These are phyloP conservation scores for Wickerhamomyces bisporus DNA, from an alignment of 805 yeast species.

Conservation along the genomic window DNA sequence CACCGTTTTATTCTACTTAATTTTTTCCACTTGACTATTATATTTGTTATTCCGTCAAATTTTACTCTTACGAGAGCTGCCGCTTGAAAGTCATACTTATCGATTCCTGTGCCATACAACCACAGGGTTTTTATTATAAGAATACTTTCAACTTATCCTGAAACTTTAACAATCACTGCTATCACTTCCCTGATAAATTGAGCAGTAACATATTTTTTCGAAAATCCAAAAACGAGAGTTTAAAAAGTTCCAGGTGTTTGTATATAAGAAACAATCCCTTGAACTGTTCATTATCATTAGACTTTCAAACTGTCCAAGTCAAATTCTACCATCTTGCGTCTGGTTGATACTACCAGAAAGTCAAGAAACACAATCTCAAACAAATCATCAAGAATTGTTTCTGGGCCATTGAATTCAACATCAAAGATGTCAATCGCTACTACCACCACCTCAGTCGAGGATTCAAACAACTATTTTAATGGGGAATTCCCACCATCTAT, in stretches of 20 bases:
- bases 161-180: no score
- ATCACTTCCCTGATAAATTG: no score
- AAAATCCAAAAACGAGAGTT: no score
- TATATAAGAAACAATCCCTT: no score
- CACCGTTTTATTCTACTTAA: not conserved
- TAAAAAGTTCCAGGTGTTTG: not conserved
- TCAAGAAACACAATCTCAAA: conserved; percentile 8
- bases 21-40: not conserved
- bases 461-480: not conserved
- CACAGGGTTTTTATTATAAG: conserved; percentile 13
- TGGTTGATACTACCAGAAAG: conserved; percentile 21
- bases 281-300: no score
- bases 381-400: not conserved
- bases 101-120: conserved; percentile 7
- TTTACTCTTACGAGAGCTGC: conserved; percentile 43
- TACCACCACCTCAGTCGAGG: conserved; percentile 4
- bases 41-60: no score
- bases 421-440: conserved; percentile 17
- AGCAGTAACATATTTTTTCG: no score
- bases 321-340: conserved; percentile 17
- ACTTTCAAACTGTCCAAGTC: conserved; percentile 14
- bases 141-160: no score
- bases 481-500: not conserved
- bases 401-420: not conserved
- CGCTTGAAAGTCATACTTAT: conserved; percentile 32